Conservation (phyloP, 768 basidiomycete genomes). For the Tricholoma sp. region DNA sequence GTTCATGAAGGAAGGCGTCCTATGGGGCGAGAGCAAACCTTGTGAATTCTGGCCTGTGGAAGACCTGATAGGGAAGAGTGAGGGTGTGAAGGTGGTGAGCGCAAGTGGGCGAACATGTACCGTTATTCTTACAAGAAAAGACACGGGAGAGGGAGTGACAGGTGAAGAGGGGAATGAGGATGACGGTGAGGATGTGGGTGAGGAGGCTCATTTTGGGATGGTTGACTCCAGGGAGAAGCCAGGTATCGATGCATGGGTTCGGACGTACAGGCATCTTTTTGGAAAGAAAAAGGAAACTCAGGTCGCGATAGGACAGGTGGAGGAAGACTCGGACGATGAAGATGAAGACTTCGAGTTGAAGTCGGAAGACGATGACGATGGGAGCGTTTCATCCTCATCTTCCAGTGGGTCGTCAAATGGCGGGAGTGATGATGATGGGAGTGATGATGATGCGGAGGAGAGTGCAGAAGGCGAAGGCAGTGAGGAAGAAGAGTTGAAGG, state of each 20-base stretch:
- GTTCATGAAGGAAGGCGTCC: slow-evolving; percentile 63
- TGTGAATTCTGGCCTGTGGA: slow-evolving; percentile 71
- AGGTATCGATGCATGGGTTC: slow-evolving; percentile 62
- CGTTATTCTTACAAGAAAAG: slow-evolving; percentile 45
- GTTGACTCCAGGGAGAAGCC: slow-evolving; percentile 68
- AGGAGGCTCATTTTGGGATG: slow-evolving; percentile 68
- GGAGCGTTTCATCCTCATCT: slow-evolving; percentile 27
- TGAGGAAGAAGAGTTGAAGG: slow-evolving; percentile 43
- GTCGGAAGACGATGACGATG: slow-evolving; percentile 25
- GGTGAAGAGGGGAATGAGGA: slow-evolving; percentile 29
- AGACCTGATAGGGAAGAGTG: slow-evolving; percentile 46
- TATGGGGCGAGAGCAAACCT: slow-evolving; percentile 74
- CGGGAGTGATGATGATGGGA: slow-evolving; percentile 19
- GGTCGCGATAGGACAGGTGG: slow-evolving; percentile 13
- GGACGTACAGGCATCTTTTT: slow-evolving; percentile 50
- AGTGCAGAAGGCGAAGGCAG: slow-evolving; percentile 23
- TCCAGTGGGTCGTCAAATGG: slow-evolving; percentile 24
- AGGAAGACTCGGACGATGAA: slow-evolving; percentile 43
- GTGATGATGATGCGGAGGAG: slow-evolving; percentile 26
- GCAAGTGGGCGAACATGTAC: slow-evolving; percentile 67
- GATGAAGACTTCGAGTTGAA: slow-evolving; percentile 38
- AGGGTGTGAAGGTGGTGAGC: slow-evolving; percentile 50
- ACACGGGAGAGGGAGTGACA: slow-evolving; percentile 14
- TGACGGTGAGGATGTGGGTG: slow-evolving; percentile 37
- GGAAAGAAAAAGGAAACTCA: slow-evolving; percentile 31